A percentile compares a stretch with the other conserved stretches of the same genome.
These are phyloP conservation scores for Keqinozyma sinolaborantium DNA, from an alignment of 1,139 yeast species.

Conservation along the genomic window DNA sequence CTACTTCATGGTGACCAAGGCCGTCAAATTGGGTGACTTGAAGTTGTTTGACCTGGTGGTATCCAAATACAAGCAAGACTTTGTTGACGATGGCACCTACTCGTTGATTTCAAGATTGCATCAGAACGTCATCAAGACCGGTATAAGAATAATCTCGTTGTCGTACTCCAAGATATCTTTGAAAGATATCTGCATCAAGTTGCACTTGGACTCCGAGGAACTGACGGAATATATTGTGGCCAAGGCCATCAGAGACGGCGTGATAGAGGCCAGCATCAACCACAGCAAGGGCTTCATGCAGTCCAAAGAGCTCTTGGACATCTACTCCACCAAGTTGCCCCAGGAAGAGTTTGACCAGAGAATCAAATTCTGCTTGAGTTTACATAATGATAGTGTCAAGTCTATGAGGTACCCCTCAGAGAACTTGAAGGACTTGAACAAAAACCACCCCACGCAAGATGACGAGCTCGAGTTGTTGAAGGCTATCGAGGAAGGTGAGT, in stretches of 20 bases:
- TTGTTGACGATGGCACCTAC: slow-evolving; percentile 77
- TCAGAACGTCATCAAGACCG: slow-evolving; percentile 97
- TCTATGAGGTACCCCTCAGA: slow-evolving; percentile 87
- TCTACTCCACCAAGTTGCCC: slow-evolving; percentile 85
- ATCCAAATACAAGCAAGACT: slow-evolving; percentile 55
- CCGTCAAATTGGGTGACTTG: slow-evolving; percentile 91
- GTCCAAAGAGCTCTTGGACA: slow-evolving; percentile 79
- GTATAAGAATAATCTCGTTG: slow-evolving; percentile 88
- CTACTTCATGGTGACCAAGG: slow-evolving; percentile 82
- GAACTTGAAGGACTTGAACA: slow-evolving; percentile 19
- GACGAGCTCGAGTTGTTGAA: slow-evolving; percentile 44
- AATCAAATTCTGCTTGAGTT: slow-evolving; percentile 83
- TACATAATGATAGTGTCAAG: slow-evolving; percentile 90
- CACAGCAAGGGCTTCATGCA: slow-evolving; percentile 92
- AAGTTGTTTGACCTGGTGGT: slow-evolving; percentile 76
- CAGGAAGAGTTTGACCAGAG: slow-evolving; percentile 89
- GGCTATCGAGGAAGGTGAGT: slow-evolving; percentile 49
- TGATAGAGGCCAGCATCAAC: slow-evolving; percentile 90
- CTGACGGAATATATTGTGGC: slow-evolving; percentile 96
- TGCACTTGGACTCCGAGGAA: slow-evolving; percentile 90
- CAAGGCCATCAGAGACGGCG: slow-evolving; percentile 96
- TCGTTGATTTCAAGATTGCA: slow-evolving; percentile 86
- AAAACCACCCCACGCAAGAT: slow-evolving; percentile 31
- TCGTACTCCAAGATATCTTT: slow-evolving; percentile 89
- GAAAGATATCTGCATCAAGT: slow-evolving; percentile 84